phyloP scores from a whole-genome alignment of 2,329 filamentous ascomycete species.

The Apiospora marii region DNA sequence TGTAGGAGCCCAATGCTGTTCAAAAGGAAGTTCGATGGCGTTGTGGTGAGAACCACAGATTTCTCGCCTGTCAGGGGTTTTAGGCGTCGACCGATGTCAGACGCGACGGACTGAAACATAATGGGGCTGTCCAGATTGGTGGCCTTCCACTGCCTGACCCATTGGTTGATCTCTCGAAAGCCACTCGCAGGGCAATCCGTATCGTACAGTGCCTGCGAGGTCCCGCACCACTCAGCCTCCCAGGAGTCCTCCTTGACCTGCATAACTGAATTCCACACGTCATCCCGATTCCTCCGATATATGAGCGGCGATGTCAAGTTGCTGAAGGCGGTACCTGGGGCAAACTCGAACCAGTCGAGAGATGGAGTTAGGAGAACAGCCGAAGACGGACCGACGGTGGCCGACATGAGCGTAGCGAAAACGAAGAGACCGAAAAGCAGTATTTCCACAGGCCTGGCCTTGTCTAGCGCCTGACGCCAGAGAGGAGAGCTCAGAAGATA shows the following conservation, averaged over 20 bases:
- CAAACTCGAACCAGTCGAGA: not conserved
- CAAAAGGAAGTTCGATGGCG: not conserved
- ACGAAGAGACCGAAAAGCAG: not conserved
- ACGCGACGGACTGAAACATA: not conserved
- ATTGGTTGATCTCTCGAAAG: not conserved
- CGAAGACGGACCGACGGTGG: not conserved
- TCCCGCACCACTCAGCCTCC: rapidly evolving
- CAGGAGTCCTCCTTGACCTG: not conserved
- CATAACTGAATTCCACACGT: not conserved
- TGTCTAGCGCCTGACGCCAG: not conserved
- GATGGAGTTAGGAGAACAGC: not conserved
- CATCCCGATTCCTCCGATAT: rapidly evolving
- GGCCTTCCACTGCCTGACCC: not conserved
- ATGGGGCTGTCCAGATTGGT: not conserved
- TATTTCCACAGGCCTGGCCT: not conserved
- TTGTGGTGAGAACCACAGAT: not conserved
- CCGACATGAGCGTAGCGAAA: not conserved
- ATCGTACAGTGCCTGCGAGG: not conserved
- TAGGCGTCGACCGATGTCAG: not conserved
- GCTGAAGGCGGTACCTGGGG: not conserved
- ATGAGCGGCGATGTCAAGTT: not conserved
- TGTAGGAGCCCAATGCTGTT: not conserved
- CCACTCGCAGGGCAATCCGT: not conserved
- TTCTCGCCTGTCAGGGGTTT: not conserved
- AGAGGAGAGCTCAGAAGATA: not conserved